Evolutionary conservation across 257 asterid species (phyloP).

Genomic region (Agastache rugosa): DNA sequence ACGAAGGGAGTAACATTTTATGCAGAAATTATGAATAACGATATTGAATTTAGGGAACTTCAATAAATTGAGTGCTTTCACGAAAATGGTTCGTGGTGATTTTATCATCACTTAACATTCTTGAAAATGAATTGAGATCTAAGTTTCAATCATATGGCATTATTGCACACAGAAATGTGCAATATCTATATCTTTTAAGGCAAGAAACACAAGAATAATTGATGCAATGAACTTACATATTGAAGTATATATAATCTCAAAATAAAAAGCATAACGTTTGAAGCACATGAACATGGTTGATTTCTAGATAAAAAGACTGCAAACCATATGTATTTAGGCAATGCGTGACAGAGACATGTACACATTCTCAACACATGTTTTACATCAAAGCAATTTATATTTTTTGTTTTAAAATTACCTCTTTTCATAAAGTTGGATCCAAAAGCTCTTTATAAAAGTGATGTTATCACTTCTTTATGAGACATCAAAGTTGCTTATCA

Average conservation of each 20-base stretch:
- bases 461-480: conserved; percentile 26
- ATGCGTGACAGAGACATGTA: conserved; percentile 30
- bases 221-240: neutral
- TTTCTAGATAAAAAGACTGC: conserved; percentile 19
- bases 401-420: neutral
- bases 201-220: conserved; percentile 28
- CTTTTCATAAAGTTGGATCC: conserved; percentile 31
- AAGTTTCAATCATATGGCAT: conserved; percentile 37
- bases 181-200: conserved; percentile 29
- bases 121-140: conserved; percentile 27
- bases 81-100: neutral
- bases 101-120: neutral
- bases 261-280: conserved; percentile 6
- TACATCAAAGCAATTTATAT: conserved; percentile 33
- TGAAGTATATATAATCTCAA: neutral
- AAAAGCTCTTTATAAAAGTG: conserved; percentile 20
- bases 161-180: neutral
- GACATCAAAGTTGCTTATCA: conserved; percentile 27
- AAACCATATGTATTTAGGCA: neutral
- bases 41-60: neutral
- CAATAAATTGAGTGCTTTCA: neutral
- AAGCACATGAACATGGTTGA: conserved; percentile 22
- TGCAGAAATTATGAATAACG: neutral
- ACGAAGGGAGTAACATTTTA: no score
- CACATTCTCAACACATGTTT: conserved; percentile 31